phyloP scores from a whole-genome alignment of 2,329 filamentous ascomycete genomes.

The Blastomyces parvus region DNA sequence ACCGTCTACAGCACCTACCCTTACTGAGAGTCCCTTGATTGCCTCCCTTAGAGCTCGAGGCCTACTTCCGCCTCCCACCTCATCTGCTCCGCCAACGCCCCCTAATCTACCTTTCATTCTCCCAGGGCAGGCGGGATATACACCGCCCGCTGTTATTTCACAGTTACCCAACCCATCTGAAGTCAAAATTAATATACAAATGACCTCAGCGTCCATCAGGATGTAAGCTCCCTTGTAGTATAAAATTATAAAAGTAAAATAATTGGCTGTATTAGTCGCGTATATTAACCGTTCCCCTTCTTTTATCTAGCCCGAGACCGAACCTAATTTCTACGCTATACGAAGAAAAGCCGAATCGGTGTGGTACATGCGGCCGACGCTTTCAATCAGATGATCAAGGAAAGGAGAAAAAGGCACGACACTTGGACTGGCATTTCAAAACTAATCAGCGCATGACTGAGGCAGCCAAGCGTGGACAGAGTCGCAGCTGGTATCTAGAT shows the following conservation, averaged over 20 bases:
- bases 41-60: conserved; percentile 60
- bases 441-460: conserved; percentile 85
- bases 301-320: conserved; percentile 54
- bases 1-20: conserved; percentile 25
- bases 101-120: conserved; percentile 36
- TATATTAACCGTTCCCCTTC: background rate
- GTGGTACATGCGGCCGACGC: conserved; percentile 80
- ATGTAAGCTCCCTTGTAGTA: conserved; percentile 45
- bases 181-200: conserved; percentile 34
- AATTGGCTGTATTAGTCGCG: background rate
- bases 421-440: conserved; percentile 97
- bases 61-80: conserved; percentile 46
- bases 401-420: conserved; percentile 73
- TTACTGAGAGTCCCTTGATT: conserved; percentile 52
- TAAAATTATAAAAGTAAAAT: conserved; percentile 8
- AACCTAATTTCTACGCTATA: conserved; percentile 66
- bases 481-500: conserved; percentile 90
- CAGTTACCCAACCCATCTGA: conserved; percentile 24
- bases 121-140: conserved; percentile 29
- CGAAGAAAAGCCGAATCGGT: conserved; percentile 73
- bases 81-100: conserved; percentile 33
- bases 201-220: conserved; percentile 62
- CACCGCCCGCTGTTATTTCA: conserved; percentile 29
- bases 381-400: conserved; percentile 71
- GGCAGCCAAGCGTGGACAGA: conserved; percentile 73